These are phyloP conservation scores for Sphagnurus paluster DNA, from an alignment of 1,284 basidiomycete genomes.

Conservation along the genomic window DNA sequence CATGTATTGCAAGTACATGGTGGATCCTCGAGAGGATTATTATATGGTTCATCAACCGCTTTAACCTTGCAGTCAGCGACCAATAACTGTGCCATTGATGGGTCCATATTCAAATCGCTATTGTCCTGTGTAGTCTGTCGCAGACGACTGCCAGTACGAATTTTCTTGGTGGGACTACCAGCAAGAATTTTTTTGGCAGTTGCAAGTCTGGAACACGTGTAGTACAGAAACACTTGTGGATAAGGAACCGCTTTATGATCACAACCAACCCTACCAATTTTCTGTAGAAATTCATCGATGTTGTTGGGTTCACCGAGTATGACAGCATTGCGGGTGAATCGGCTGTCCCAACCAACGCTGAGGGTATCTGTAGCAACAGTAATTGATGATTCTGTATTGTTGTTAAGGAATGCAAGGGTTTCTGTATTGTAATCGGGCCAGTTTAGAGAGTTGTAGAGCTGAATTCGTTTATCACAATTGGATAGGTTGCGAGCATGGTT, in stretches of 20 bases:
- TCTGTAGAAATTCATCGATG: conserved; percentile 25
- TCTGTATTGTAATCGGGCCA: conserved; percentile 20
- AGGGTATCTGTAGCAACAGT: conserved; percentile 26
- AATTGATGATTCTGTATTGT: conserved; percentile 12
- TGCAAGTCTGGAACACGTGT: conserved; percentile 9
- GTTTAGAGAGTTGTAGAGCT: conserved; percentile 24
- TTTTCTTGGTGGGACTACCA: no score
- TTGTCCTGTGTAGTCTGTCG: no score
- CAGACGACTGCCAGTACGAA: no score
- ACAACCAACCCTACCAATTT: conserved; percentile 20
- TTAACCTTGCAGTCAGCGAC: conserved; percentile 20
- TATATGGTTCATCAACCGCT: conserved; percentile 16
- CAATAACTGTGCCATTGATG: conserved; percentile 22
- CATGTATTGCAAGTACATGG: conserved; percentile 19
- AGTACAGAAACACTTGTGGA: conserved; percentile 22
- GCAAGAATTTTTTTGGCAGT: conserved; percentile 11
- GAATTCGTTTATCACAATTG: conserved; percentile 13
- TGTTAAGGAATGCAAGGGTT: conserved; percentile 20
- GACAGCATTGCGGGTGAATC: conserved; percentile 17
- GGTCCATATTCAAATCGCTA: conserved; percentile 18
- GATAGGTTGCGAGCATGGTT: neutral
- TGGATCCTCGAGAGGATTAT: conserved; percentile 18
- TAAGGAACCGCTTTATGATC: conserved; percentile 8
- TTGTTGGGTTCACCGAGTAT: conserved; percentile 23
- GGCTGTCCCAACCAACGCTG: conserved; percentile 25